These are phyloP conservation scores for Ophiostoma novo-ulmi DNA, from an alignment of 2,329 filamentous ascomycete genomes.

Conservation along the genomic window DNA sequence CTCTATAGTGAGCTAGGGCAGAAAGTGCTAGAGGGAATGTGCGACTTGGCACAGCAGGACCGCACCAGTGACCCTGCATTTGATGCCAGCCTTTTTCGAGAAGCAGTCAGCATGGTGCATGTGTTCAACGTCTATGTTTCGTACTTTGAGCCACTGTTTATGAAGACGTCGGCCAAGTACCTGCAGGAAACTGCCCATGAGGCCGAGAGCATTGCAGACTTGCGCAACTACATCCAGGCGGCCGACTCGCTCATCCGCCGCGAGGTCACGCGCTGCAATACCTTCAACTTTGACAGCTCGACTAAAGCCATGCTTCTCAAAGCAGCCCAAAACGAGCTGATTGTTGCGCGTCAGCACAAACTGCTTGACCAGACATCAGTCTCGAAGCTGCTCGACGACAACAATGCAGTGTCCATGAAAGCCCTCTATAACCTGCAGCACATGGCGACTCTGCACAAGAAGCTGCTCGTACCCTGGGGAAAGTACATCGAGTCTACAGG, in stretches of 20 bases:
- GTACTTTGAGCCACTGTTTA: constrained; percentile 71
- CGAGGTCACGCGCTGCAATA: constrained; percentile 72
- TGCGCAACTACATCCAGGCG: constrained; percentile 71
- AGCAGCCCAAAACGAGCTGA: constrained; percentile 65
- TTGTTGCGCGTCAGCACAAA: constrained; percentile 61
- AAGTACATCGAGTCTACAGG: constrained; percentile 74
- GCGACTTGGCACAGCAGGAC: constrained; percentile 68
- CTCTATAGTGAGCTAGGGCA: constrained; percentile 33
- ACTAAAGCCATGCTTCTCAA: constrained; percentile 74
- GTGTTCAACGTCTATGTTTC: constrained; percentile 75
- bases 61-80: constrained; percentile 54
- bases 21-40: constrained; percentile 56
- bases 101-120: constrained; percentile 76
- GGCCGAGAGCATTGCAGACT: constrained; percentile 50
- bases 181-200: constrained; percentile 65
- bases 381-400: constrained; percentile 65
- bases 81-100: constrained; percentile 61
- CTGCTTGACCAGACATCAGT: constrained; percentile 64
- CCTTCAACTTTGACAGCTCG: constrained; percentile 74
- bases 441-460: constrained; percentile 63
- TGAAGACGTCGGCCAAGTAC: constrained; percentile 58
- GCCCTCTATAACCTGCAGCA: constrained; percentile 73
- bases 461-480: constrained; percentile 68
- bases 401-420: constrained; percentile 64
- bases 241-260: constrained; percentile 63